Evolutionary conservation across 1,284 basidiomycete genomes (phyloP), one percentile per base, ranked within the genome.

Genomic region (Cryptococcus sp.): DNA sequence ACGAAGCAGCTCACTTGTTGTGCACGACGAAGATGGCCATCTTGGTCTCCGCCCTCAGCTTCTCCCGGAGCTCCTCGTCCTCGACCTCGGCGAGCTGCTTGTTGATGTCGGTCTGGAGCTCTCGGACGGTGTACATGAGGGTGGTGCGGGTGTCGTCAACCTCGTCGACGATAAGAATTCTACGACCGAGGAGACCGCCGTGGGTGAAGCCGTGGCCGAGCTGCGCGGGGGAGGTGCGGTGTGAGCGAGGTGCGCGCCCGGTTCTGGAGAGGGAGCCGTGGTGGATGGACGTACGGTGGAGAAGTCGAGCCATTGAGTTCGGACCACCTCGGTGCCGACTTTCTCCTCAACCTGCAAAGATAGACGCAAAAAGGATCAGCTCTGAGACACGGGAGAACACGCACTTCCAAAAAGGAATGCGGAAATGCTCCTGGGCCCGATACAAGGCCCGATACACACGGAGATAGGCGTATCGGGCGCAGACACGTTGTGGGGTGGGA

Each of bases 21-120:
- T 96, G 92, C 16, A 97, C 93, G 39, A 95, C 92, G 71, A 96
- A 97, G 64, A 95, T 81, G 1, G 84, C 91, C 61, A 96, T 90
- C 74, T 88, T 82, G 43, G 93, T 92, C 59, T 67, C 65, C 2
- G 57, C 60, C 33, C 85, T 83, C 55, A 87, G 78, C 2, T 82
- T 82, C 33, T 86, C 85, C 55, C 88, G 85, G 69, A 92, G 86
- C 12, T 80, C 75, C 70, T 87, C 86, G 55, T 76, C 72, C 6
- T 86, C 83, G 57, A 87, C 81, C 3, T 71, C 52, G 21, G 59
- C 77, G 20, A 92, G 80, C 69, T 90, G 89, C 61, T 79, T 79
- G 68, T 91, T 86, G 52, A 94, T 87, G 70, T 97, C 93, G 70
- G 86, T 88, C 72, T 87, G 82, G 38, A 97, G 84, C 75, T 97